phyloP scores from a whole-genome alignment of 192 early-diverging fungal species.

The Umbelopsis sp. region DNA sequence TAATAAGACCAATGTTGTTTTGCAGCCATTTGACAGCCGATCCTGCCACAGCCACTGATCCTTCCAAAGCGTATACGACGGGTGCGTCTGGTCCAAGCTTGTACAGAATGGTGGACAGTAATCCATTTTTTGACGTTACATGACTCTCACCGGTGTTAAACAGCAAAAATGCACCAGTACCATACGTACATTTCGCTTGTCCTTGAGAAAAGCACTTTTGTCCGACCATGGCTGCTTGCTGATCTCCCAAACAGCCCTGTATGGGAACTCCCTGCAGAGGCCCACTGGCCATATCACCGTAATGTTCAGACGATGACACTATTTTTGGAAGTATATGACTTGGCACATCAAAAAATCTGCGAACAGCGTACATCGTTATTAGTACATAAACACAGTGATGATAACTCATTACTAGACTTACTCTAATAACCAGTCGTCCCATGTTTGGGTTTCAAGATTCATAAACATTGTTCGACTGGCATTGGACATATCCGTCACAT shows the following conservation, averaged over 20 bases:
- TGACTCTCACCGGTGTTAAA: conserved; percentile 85
- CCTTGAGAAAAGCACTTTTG: conserved; percentile 88
- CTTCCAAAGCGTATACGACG: conserved; percentile 88
- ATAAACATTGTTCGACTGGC: conserved; percentile 95
- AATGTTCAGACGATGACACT: conserved; percentile 80
- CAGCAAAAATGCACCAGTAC: conserved; percentile 96
- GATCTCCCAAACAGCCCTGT: conserved; percentile 90
- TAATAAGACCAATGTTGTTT: conserved; percentile 84
- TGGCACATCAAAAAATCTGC: conserved; percentile 72
- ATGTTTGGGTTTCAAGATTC: conserved; percentile 80
- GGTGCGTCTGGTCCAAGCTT: conserved; percentile 71
- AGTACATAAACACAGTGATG: background rate
- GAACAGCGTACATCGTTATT: background rate
- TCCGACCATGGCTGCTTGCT: conserved; percentile 94
- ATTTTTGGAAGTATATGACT: conserved; percentile 70
- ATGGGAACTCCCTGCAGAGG: conserved; percentile 77
- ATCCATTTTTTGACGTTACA: conserved; percentile 78
- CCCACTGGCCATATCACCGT: conserved; percentile 66
- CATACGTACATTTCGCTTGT: conserved; percentile 95
- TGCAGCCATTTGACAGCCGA: conserved; percentile 91
- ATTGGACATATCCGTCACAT: conserved; percentile 93
- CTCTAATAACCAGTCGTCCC: conserved; percentile 75
- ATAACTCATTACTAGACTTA: conserved; percentile 30
- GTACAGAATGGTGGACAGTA: conserved; percentile 90
- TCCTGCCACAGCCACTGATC: conserved; percentile 90